Evolutionary conservation across 1,284 basidiomycete species (phyloP), one percentile per base, ranked within the genome.

Genomic region (Chondrostereum purpureum): DNA sequence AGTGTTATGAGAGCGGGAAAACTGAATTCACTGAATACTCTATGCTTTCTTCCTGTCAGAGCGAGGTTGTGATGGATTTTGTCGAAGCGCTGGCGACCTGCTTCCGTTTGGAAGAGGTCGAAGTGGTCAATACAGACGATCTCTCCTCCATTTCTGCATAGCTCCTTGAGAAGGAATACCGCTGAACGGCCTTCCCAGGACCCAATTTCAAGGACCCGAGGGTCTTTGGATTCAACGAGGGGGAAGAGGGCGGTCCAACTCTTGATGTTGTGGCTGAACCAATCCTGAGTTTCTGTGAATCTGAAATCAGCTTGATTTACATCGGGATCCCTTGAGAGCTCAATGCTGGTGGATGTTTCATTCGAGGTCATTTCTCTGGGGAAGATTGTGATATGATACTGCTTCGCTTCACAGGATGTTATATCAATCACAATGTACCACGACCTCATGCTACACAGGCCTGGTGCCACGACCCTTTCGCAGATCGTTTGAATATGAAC

Each of bases 111-210:
- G 58, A 75, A 62, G 41, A 78, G 64, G 51, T 80, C 78, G 53
- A 78, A 78, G 49, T 78, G 78, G 55, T 79, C 78, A 49, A 80
- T 70, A 51, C 74, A 78, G 37, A 75, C 64, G 13, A 80, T 55
- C 38, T 69, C 67, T 3, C 74, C 73, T 10, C 57, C 55, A 4
- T 55, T 50, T n/a, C 56, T 57, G 55, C 74, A 77, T 35, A 79
- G 67, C 31, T 71, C 65, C 5, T 57, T 64, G 34, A 75, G 62
- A 27, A 78, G 61, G 58, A 75, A 79, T 17, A 77, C 69, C 14
- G 74, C 77, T 0, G 77, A 80, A 39, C 78, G 70, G 16, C 77
- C 78, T 58, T 80, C 78, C 77, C 77, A 80, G 12, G 73, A 77
- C 3, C 78, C 77, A n/a, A 80, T 76, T 55, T 79, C 77, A 11